These are phyloP conservation scores for Phialophora macrospora DNA, from an alignment of 2,329 filamentous ascomycete genomes.

Conservation along the genomic window DNA sequence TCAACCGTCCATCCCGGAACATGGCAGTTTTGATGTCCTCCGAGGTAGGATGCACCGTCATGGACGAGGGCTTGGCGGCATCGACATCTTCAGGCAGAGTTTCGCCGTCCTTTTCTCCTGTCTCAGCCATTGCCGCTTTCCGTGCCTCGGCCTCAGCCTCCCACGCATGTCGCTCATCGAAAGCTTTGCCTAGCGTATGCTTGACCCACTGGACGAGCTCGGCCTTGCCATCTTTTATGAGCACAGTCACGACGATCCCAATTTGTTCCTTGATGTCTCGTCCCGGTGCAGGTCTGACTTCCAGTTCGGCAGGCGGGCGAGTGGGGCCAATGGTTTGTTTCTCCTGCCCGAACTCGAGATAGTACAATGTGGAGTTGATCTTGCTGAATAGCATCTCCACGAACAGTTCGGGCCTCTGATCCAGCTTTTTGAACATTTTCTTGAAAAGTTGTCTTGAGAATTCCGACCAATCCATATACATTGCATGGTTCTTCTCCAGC, in stretches of 20 bases:
- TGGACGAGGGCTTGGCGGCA: conserved; percentile 29
- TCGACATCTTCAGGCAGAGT: conserved; percentile 41
- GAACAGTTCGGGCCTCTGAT: conserved; percentile 81
- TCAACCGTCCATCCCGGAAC: conserved; percentile 87
- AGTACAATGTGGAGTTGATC: conserved; percentile 78
- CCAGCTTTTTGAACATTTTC: conserved; percentile 80
- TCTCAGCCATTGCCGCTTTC: conserved; percentile 29
- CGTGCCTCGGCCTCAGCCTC: conserved; percentile 68
- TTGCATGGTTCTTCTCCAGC: conserved; percentile 67
- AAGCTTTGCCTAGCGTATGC: conserved; percentile 68
- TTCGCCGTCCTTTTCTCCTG: conserved; percentile 34
- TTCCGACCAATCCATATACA: conserved; percentile 89
- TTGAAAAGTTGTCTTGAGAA: conserved; percentile 82
- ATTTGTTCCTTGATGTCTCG: conserved; percentile 69
- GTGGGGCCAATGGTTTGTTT: conserved; percentile 72
- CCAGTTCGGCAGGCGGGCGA: conserved; percentile 77
- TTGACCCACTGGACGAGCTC: conserved; percentile 84
- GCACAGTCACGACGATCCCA: conserved; percentile 75
- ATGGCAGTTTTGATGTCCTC: conserved; percentile 61
- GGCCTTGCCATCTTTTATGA: conserved; percentile 78
- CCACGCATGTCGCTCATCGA: conserved; percentile 77
- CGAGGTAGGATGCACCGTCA: conserved; percentile 51
- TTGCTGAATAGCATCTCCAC: conserved; percentile 97
- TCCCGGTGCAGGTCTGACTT: conserved; percentile 75
- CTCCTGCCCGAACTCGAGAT: conserved; percentile 88